phyloP scores from a whole-genome alignment of 1,139 yeast genomes.

The Meyerozyma athensensis region DNA sequence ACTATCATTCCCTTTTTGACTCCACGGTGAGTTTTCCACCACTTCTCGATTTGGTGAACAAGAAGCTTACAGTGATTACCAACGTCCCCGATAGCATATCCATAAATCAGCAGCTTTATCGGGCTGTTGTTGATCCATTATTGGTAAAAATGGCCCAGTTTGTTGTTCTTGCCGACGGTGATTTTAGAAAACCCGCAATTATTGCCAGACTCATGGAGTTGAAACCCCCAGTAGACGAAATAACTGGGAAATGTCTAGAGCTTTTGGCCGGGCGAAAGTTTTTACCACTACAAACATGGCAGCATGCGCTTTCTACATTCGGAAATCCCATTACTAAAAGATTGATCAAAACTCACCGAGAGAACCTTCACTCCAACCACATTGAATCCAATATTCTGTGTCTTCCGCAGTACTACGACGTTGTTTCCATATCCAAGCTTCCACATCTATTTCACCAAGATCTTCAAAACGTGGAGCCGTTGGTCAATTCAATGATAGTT shows the following conservation, averaged over 20 bases:
- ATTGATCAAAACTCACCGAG: background rate
- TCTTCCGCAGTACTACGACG: constrained; percentile 10
- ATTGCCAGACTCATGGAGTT: constrained; percentile 7
- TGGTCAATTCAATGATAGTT: constrained; percentile 32
- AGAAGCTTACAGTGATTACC: constrained; percentile 9
- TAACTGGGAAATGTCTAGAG: constrained; percentile 5
- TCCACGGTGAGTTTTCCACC: constrained; percentile 6
- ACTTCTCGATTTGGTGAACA: constrained; percentile 11
- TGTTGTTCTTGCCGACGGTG: constrained; percentile 11
- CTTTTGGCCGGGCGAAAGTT: constrained; percentile 3
- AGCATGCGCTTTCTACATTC: constrained; percentile 1
- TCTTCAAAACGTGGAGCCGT: constrained; percentile 17
- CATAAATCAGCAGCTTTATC: background rate
- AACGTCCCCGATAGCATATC: constrained; percentile 2
- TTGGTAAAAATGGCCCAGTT: constrained; percentile 9
- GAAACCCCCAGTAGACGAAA: background rate
- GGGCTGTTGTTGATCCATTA: constrained; percentile 6
- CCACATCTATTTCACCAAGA: constrained; percentile 11
- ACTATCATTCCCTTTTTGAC: constrained; percentile 10
- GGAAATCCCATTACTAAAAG: constrained; percentile 5
- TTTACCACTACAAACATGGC: constrained; percentile 6
- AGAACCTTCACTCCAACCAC: constrained; percentile 6
- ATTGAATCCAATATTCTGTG: constrained; percentile 10
- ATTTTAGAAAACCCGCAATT: constrained; percentile 10
- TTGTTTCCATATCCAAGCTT: constrained; percentile 10